phyloP scores from a whole-genome alignment of 2,329 filamentous ascomycete species.

The Fusarium sp. region DNA sequence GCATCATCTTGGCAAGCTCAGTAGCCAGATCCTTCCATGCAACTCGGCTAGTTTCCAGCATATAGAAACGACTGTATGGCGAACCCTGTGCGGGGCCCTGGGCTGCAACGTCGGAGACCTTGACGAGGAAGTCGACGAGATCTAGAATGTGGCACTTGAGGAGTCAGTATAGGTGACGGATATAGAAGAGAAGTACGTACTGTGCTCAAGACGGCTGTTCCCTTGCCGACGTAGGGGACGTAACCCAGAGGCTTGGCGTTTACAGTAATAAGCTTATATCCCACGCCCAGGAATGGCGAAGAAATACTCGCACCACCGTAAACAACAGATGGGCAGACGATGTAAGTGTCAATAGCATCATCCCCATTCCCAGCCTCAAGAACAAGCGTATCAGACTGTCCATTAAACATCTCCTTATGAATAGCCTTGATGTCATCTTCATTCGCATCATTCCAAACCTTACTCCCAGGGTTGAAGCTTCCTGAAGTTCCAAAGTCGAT shows the following conservation, averaged over 20 bases:
- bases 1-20: neutral
- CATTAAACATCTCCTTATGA: constrained; percentile 15
- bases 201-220: neutral
- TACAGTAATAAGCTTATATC: neutral
- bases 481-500: constrained; percentile 14
- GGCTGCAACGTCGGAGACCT: neutral
- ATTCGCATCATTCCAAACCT: constrained; percentile 11
- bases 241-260: neutral
- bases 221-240: constrained; percentile 3
- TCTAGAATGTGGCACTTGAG: neutral
- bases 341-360: neutral
- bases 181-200: neutral
- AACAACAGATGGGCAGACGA: neutral
- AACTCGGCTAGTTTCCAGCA: neutral
- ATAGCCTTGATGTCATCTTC: constrained; percentile 11
- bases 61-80: constrained; percentile 9
- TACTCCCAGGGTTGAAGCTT: neutral
- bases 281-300: neutral
- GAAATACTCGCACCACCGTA: neutral
- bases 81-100: neutral
- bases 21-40: constrained; percentile 6
- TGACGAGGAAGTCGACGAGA: neutral
- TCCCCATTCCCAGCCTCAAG: neutral
- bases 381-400: neutral
- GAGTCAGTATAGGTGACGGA: neutral